Percentiles rank a stretch among this genome's conserved stretches.
Conservation (phyloP, 306 rosid species). For the Carpinus fangiana region DNA sequence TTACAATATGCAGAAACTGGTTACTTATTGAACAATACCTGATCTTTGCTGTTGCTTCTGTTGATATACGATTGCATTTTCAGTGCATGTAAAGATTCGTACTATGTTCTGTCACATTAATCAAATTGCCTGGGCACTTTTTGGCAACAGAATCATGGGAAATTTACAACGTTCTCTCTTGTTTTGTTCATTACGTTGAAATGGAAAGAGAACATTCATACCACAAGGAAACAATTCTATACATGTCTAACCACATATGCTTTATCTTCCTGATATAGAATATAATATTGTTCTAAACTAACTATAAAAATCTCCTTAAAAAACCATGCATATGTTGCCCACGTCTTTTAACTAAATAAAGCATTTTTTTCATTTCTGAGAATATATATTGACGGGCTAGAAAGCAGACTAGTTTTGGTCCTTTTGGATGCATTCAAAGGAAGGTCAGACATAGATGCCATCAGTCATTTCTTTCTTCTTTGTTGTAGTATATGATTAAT, state of each 20-base stretch:
- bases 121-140: constrained; percentile 6
- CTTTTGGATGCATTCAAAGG: constrained; percentile 4
- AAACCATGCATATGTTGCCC: neutral
- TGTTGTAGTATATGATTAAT: constrained; percentile 25
- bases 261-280: constrained; percentile 3
- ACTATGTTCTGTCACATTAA: neutral
- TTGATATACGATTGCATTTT: constrained; percentile 10
- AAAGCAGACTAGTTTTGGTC: neutral
- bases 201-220: constrained; percentile 14
- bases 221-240: constrained; percentile 9
- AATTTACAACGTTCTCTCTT: neutral
- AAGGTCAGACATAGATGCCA: constrained; percentile 11
- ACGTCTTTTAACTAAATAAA: neutral
- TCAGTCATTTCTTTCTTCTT: constrained; percentile 18
- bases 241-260: constrained; percentile 19
- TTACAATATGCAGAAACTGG: constrained; percentile 11
- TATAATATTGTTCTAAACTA: neutral
- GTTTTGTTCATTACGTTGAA: neutral
- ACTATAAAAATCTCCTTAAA: neutral
- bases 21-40: neutral
- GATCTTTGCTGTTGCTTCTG: constrained; percentile 8
- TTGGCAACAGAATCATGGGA: neutral
- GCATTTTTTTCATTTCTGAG: neutral
- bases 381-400: neutral
- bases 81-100: constrained; percentile 14